These are phyloP conservation scores for Ophiostoma sp. DNA, from an alignment of 2,329 filamentous ascomycete genomes.

Conservation along the genomic window DNA sequence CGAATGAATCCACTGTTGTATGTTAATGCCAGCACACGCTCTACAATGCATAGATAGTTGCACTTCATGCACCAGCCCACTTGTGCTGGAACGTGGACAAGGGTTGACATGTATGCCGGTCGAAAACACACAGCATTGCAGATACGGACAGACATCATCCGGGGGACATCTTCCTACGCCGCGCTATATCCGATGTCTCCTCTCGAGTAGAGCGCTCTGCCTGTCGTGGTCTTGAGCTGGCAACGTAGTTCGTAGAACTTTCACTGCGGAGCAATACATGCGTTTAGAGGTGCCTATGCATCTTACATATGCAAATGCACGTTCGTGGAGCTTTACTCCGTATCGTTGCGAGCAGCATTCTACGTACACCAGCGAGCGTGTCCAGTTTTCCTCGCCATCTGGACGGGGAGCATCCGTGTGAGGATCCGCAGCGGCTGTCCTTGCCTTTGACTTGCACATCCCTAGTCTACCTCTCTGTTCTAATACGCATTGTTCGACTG, in stretches of 20 bases:
- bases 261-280: too few relatives aligned
- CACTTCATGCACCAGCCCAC: not conserved
- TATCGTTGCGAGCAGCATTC: not conserved
- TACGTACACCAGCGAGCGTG: not conserved
- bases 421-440: not conserved
- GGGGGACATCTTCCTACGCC: too few relatives aligned
- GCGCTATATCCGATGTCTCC: too few relatives aligned
- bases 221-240: too few relatives aligned
- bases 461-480: not conserved
- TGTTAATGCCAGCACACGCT: not conserved
- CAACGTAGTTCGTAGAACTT: too few relatives aligned
- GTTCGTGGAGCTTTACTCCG: too few relatives aligned
- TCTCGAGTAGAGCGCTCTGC: too few relatives aligned
- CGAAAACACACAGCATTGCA: not conserved
- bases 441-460: slow-evolving; percentile 1
- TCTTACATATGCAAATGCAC: too few relatives aligned
- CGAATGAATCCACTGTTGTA: not conserved
- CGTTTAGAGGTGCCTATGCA: too few relatives aligned
- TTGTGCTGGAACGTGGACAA: not conserved
- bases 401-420: not conserved
- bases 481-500: not conserved
- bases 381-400: not conserved
- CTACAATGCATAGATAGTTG: not conserved
- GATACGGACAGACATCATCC: too few relatives aligned
- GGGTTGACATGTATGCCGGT: not conserved